Evolutionary conservation across 495 filamentous ascomycete species (phyloP).

Genomic region (Podospora conica): DNA sequence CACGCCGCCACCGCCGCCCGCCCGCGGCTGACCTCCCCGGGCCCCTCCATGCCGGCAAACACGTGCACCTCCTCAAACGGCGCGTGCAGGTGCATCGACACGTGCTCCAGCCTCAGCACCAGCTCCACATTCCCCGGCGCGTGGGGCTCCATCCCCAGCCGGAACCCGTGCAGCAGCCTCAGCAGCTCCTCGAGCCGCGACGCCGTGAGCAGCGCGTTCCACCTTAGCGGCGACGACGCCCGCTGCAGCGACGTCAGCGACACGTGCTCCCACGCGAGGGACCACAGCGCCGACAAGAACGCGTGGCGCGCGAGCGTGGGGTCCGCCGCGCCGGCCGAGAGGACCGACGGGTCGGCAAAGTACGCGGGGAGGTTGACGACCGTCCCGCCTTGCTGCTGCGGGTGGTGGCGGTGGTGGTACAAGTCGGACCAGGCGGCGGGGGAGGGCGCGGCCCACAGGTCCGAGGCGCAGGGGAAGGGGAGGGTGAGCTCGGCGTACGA

Average conservation of each 20-base stretch:
- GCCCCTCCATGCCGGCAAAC: constrained; percentile 49
- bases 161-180: constrained; percentile 5
- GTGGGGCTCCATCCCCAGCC: constrained; percentile 2
- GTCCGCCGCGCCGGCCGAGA: background rate
- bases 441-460: background rate
- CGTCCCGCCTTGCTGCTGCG: background rate
- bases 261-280: constrained; percentile 6
- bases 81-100: constrained; percentile 48
- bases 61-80: constrained; percentile 52
- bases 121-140: background rate
- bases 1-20: constrained; percentile 42
- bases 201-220: constrained; percentile 6
- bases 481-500: constrained; percentile 7
- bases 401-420: background rate
- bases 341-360: background rate
- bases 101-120: constrained; percentile 30
- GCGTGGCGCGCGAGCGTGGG: background rate
- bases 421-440: background rate
- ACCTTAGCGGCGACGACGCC: background rate
- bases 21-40: constrained; percentile 44
- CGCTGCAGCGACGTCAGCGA: constrained; percentile 4
- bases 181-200: constrained; percentile 9
- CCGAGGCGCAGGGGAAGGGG: background rate
- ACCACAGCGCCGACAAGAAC: background rate
- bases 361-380: background rate